Percentiles rank a stretch among this genome's conserved stretches.
Conservation (phyloP, 2,329 filamentous ascomycete genomes). For the Elsinoe necatrix region DNA sequence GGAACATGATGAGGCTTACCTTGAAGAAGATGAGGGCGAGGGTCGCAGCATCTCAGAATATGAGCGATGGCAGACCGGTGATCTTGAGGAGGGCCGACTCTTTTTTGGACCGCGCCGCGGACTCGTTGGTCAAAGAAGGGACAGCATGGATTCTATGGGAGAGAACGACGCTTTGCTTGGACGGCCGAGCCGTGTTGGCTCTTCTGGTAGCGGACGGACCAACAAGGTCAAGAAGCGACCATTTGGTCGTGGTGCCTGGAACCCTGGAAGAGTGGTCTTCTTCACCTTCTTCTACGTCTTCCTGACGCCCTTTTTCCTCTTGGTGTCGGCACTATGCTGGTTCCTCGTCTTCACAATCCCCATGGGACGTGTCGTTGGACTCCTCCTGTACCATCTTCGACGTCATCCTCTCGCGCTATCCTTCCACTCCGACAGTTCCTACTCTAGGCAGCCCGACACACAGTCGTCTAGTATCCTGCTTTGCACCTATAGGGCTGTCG, state of each 20-base stretch:
- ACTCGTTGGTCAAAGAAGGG: constrained; percentile 74
- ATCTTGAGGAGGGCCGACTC: constrained; percentile 86
- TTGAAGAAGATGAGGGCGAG: constrained; percentile 90
- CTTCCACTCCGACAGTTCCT: constrained; percentile 78
- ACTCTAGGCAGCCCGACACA: constrained; percentile 60
- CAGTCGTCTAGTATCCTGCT: constrained; percentile 79
- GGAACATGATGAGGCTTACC: constrained; percentile 86
- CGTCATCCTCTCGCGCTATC: constrained; percentile 87
- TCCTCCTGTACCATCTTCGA: constrained; percentile 83
- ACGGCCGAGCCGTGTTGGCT: constrained; percentile 43
- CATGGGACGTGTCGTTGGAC: constrained; percentile 90
- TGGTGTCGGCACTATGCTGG: constrained; percentile 88
- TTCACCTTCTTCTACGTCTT: constrained; percentile 94
- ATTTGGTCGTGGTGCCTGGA: constrained; percentile 95
- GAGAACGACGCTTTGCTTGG: constrained; percentile 88
- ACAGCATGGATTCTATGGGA: constrained; percentile 79
- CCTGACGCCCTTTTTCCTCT: constrained; percentile 73
- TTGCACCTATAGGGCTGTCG: constrained; percentile 94
- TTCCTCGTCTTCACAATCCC: constrained; percentile 96
- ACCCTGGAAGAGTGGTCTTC: constrained; percentile 85
- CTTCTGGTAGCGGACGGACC: constrained; percentile 15
- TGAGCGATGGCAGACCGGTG: constrained; percentile 96
- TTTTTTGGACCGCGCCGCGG: constrained; percentile 89
- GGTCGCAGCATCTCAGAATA: constrained; percentile 97
- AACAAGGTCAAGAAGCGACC: constrained; percentile 63